These are phyloP conservation scores for Ceratobasidium sp. DNA, from an alignment of 1,284 basidiomycete genomes.

Conservation along the genomic window DNA sequence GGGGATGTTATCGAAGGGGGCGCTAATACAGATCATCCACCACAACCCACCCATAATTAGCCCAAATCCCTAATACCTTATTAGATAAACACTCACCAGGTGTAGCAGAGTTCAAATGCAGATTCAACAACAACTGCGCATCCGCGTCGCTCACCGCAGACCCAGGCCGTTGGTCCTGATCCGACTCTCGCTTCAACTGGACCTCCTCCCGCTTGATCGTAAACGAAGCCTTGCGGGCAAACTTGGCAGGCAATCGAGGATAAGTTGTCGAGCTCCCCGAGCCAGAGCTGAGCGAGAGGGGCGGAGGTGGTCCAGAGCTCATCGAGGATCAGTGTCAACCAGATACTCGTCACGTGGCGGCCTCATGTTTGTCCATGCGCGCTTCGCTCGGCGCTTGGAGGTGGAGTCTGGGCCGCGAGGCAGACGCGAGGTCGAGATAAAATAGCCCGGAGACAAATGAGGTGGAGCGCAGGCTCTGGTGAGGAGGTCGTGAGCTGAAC, in stretches of 20 bases:
- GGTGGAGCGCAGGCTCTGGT: too few species aligned
- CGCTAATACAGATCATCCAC: not conserved
- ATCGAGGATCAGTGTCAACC: conserved; percentile 42
- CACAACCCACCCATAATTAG: not conserved
- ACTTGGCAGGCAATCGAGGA: not conserved
- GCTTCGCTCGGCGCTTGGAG: not conserved
- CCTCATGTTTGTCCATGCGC: not conserved
- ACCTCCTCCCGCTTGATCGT: conserved; percentile 22
- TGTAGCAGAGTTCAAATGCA: not conserved
- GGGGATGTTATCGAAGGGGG: not conserved
- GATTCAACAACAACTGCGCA: conserved; percentile 10
- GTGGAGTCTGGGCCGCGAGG: too few species aligned
- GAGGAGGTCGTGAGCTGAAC: too few species aligned
- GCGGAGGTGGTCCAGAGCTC: conserved; percentile 13
- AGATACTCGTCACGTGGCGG: conserved; percentile 25
- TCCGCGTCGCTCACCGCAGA: conserved; percentile 28
- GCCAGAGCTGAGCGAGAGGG: not conserved
- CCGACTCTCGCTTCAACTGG: not conserved
- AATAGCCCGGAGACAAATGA: too few species aligned
- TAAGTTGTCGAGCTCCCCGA: not conserved
- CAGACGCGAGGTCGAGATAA: too few species aligned
- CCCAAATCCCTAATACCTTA: not conserved
- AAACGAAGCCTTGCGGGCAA: conserved; percentile 6
- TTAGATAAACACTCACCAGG: not conserved
- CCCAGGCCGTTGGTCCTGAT: not conserved